These are phyloP conservation scores for Coemansia sp. DNA, from an alignment of 192 early-diverging fungal genomes.

Conservation along the genomic window DNA sequence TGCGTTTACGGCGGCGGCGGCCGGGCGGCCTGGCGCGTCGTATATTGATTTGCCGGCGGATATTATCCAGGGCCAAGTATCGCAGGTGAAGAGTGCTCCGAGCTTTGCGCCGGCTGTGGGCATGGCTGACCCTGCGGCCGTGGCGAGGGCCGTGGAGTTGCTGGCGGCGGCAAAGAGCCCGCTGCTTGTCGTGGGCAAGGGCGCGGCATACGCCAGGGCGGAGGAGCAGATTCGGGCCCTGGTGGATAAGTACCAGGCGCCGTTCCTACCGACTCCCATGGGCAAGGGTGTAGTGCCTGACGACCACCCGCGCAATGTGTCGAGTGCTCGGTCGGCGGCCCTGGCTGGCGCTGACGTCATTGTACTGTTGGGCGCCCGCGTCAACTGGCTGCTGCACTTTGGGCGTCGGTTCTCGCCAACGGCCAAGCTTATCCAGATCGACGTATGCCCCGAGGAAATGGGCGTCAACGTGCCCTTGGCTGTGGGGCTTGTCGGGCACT, in stretches of 20 bases:
- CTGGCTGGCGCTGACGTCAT: conserved; percentile 68
- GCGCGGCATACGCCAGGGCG: conserved; percentile 66
- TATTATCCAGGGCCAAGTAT: conserved; percentile 56
- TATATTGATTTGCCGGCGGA: conserved; percentile 72
- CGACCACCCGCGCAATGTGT: conserved; percentile 58
- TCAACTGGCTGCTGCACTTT: conserved; percentile 80
- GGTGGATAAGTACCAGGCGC: conserved; percentile 58
- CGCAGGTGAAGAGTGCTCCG: background rate
- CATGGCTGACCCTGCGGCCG: conserved; percentile 54
- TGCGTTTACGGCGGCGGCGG: conserved; percentile 55
- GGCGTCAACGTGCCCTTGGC: conserved; percentile 56
- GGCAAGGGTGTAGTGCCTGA: conserved; percentile 73
- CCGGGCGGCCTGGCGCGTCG: conserved; percentile 63
- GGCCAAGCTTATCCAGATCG: conserved; percentile 72
- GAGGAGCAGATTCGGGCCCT: conserved; percentile 59
- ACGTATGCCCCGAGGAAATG: conserved; percentile 66
- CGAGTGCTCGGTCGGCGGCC: conserved; percentile 65
- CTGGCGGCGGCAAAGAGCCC: conserved; percentile 57
- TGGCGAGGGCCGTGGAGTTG: conserved; percentile 47
- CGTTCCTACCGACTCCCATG: conserved; percentile 73
- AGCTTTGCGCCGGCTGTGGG: conserved; percentile 21
- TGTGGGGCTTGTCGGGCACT: conserved; percentile 61
- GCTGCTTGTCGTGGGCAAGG: conserved; percentile 73
- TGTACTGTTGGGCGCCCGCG: conserved; percentile 62
- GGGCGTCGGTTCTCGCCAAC: conserved; percentile 56